phyloP scores from a whole-genome alignment of 2,329 filamentous ascomycete species.

The Elsinoe necatrix region DNA sequence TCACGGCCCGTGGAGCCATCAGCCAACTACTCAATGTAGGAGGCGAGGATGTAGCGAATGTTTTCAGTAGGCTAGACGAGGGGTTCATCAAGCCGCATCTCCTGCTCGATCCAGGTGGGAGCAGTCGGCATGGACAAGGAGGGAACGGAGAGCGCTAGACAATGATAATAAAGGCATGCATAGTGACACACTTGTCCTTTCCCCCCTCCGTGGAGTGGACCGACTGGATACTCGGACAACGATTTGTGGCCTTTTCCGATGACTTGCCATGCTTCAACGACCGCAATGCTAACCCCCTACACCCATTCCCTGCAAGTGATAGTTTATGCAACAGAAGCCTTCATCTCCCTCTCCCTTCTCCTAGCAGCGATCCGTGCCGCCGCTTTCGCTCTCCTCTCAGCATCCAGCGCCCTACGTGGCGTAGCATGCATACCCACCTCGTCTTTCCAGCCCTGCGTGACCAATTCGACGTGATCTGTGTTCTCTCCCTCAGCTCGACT shows the following conservation, averaged over 20 bases:
- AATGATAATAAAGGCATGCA: not conserved
- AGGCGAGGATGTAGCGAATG: slow-evolving; percentile 76
- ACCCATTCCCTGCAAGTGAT: not conserved
- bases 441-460: not conserved
- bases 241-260: no score
- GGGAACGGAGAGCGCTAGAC: slow-evolving; percentile 1
- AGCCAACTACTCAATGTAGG: slow-evolving; percentile 68
- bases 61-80: slow-evolving; percentile 90
- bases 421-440: not conserved
- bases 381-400: slow-evolving; percentile 11
- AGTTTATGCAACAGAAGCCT: not conserved
- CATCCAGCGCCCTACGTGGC: slow-evolving; percentile 7
- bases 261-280: not conserved
- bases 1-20: slow-evolving; percentile 69
- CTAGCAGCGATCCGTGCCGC: slow-evolving; percentile 13
- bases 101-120: slow-evolving; percentile 58
- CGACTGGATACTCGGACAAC: not conserved
- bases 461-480: not conserved
- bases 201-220: no score
- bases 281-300: not conserved
- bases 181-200: no score
- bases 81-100: slow-evolving; percentile 91
- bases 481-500: not conserved
- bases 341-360: slow-evolving; percentile 14
- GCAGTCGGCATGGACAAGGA: slow-evolving; percentile 15